Evolutionary conservation across 2,329 filamentous ascomycete species (phyloP).

Genomic region (Colletotrichum filicis): DNA sequence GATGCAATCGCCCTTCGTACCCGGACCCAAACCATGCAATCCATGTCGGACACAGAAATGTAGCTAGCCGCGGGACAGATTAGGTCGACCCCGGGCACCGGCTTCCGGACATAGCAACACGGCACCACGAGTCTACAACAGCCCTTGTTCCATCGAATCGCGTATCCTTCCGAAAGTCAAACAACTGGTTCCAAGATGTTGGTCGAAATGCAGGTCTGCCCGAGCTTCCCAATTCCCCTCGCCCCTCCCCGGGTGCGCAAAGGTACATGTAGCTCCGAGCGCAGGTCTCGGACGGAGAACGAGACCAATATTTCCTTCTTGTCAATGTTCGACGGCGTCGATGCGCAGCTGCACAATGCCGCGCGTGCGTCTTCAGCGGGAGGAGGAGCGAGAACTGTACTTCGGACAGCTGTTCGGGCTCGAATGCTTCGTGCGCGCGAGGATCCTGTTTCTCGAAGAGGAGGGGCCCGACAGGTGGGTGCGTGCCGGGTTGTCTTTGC

Average conservation of each 20-base stretch:
- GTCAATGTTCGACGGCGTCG: background rate
- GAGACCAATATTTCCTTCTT: background rate
- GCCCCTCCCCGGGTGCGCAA: background rate
- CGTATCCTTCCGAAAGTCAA: background rate
- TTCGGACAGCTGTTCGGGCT: constrained; percentile 90
- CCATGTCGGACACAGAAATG: background rate
- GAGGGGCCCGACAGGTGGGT: constrained; percentile 56
- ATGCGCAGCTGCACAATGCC: background rate
- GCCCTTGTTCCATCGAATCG: background rate
- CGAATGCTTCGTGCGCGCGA: constrained; percentile 85
- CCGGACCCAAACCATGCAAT: constrained; percentile 3
- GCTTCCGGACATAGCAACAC: background rate
- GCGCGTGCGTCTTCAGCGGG: background rate
- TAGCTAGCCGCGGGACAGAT: constrained; percentile 9
- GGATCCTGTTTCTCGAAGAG: constrained; percentile 67
- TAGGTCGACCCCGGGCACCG: background rate
- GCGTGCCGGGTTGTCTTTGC: background rate
- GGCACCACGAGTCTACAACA: background rate
- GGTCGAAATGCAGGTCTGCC: background rate
- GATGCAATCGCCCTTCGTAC: constrained; percentile 18
- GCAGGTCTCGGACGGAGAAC: background rate
- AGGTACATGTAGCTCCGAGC: background rate
- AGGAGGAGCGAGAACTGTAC: constrained; percentile 83
- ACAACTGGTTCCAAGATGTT: background rate
- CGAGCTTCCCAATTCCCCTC: background rate